Evolutionary conservation across 768 basidiomycete genomes (phyloP).

Genomic region (Mycena rebaudengoi): DNA sequence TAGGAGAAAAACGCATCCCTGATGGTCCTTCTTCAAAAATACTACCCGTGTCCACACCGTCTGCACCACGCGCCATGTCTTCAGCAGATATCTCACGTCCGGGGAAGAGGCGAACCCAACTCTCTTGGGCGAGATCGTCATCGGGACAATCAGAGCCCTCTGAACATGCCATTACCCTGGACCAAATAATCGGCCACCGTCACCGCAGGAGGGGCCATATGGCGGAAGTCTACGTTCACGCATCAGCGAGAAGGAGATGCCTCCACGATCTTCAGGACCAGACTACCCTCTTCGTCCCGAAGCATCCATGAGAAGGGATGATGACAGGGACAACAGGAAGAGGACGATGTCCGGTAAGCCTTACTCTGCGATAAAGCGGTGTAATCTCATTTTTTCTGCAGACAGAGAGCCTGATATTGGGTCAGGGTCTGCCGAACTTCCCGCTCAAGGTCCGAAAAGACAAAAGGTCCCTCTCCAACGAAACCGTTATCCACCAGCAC

Average conservation of each 20-base stretch:
- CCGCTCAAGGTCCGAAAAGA: slow-evolving; percentile 10
- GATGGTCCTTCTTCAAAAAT: slow-evolving; percentile 59
- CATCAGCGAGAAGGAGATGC: slow-evolving; percentile 67
- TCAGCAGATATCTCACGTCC: slow-evolving; percentile 51
- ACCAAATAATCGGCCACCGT: slow-evolving; percentile 30
- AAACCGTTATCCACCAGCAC: slow-evolving; percentile 15
- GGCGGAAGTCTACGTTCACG: slow-evolving; percentile 60
- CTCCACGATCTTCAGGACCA: slow-evolving; percentile 52
- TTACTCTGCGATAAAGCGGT: not conserved
- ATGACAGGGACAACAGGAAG: slow-evolving; percentile 75
- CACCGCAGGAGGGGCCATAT: slow-evolving; percentile 4
- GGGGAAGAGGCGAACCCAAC: slow-evolving; percentile 49
- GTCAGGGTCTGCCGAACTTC: slow-evolving; percentile 9
- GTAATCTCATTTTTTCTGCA: not conserved
- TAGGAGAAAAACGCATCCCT: slow-evolving; percentile 62
- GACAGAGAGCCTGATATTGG: slow-evolving; percentile 21
- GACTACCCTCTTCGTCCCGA: slow-evolving; percentile 56
- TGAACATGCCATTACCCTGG: slow-evolving; percentile 24
- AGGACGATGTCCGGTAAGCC: slow-evolving; percentile 71
- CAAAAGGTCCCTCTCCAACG: slow-evolving; percentile 18
- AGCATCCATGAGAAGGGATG: slow-evolving; percentile 54
- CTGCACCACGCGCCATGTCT: slow-evolving; percentile 78
- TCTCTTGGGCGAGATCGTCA: slow-evolving; percentile 48
- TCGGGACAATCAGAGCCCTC: slow-evolving; percentile 31
- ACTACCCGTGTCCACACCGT: slow-evolving; percentile 67